Base-by-base conservation (phyloP, 1,284 basidiomycete species). In the Psilocybe mexicana region DNA sequence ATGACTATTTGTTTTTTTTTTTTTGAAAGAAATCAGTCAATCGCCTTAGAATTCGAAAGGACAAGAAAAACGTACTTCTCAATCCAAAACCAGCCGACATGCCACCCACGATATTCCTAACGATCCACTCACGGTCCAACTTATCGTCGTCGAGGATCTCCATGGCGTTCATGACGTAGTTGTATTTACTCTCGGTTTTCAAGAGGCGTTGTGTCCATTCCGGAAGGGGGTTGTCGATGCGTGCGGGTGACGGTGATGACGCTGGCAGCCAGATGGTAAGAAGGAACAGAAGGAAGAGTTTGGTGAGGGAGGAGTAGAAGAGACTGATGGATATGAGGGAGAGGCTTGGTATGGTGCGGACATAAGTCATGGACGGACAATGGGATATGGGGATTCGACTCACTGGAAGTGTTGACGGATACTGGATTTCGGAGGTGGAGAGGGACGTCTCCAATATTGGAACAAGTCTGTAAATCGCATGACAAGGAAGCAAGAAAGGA, bases 251-350 rank as follows among this genome's bases (percentile, higher is more conserved):
- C 52, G 50, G 18, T 67, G 38, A 25, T 40, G 68, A 66, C 2
- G 80, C 79, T 6, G 87, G 84, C 28, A 81, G 82, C 94, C 94
- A 96, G 60, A 96, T 87, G 0, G 91, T 86, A 14, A 96, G 82
- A 14, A 93, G 77, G 62, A 93, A 85, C 24, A 95, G 84, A 3
- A 96, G 81, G 69, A 95, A 89, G 7, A 94, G 81, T 63, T 96
- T 96, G 1, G 91, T 89, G 36, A 96, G 76, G 1, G 94, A 93
- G 0, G 93, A 93, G 69, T 94, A 95, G 60, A 96, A 80, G 3
- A 96, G 77, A 2, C 89, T 88, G 14, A 96, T 79, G 1, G 92
- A 87, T 38, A 95, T 83, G 30, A 33, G 30, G 30, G 30, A 33
- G 4, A 33, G 30, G 8, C 30, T 33, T 33, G 4, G 30, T 33